Conservation (phyloP, 164 flowering plant genomes). For the Liquidambar formosana region DNA sequence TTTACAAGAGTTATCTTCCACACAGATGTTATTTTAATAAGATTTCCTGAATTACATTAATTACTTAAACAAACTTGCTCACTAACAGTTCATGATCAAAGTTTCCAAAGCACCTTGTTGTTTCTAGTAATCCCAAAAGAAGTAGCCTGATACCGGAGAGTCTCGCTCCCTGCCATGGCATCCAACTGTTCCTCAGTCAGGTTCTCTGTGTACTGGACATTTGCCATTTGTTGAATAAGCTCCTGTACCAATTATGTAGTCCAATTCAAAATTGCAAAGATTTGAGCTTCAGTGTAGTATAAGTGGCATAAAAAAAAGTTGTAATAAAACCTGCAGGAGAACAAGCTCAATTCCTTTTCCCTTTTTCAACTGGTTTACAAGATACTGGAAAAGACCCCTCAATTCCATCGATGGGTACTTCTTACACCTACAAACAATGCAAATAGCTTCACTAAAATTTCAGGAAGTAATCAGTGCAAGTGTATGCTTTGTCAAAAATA, state of each 20-base stretch:
- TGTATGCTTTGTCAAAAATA: background rate
- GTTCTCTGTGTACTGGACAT: constrained; percentile 96
- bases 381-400: constrained; percentile 97
- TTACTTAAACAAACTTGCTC: too few species aligned
- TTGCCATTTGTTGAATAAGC: constrained; percentile 99
- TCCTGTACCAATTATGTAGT: constrained; percentile 51
- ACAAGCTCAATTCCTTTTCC: constrained; percentile 97
- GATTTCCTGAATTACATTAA: too few species aligned
- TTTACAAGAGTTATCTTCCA: too few species aligned
- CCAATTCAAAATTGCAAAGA: constrained; percentile 9
- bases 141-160: constrained; percentile 94
- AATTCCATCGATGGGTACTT: constrained; percentile 99
- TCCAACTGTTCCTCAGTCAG: constrained; percentile 98
- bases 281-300: background rate
- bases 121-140: constrained; percentile 89
- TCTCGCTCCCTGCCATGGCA: constrained; percentile 99
- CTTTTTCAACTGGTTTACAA: constrained; percentile 89
- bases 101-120: constrained; percentile 65
- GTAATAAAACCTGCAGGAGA: constrained; percentile 78
- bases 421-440: constrained; percentile 69
- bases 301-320: background rate
- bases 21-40: too few species aligned
- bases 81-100: background rate
- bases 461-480: background rate
- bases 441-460: background rate